These are phyloP conservation scores for Aspergillus jensenii DNA, from an alignment of 2,329 filamentous ascomycete species.

Conservation along the genomic window DNA sequence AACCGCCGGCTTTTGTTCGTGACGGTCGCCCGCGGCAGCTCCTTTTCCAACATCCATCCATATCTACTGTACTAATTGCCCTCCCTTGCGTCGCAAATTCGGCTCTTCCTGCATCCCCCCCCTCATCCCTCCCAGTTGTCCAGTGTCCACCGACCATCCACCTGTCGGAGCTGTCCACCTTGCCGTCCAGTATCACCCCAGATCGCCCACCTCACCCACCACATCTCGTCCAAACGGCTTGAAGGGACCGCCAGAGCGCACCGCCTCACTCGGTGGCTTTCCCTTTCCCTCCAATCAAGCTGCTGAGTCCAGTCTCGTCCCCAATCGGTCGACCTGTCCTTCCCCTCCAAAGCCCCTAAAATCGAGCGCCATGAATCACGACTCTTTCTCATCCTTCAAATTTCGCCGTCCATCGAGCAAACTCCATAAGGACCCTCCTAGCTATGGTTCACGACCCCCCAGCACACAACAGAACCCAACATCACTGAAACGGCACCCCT, in stretches of 20 bases:
- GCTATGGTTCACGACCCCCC: constrained; percentile 41
- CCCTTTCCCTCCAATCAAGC: constrained; percentile 24
- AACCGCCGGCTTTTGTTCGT: constrained; percentile 19
- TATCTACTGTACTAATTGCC: constrained; percentile 4
- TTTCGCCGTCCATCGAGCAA: constrained; percentile 43
- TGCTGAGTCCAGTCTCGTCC: constrained; percentile 13
- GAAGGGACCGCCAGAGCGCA: constrained; percentile 22
- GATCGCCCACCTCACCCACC: constrained; percentile 7
- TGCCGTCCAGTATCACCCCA: constrained; percentile 20
- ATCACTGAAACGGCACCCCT: constrained; percentile 48
- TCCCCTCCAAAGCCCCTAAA: constrained; percentile 30
- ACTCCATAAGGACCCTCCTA: constrained; percentile 47
- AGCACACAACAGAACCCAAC: constrained; percentile 45
- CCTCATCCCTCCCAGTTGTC: constrained; percentile 14
- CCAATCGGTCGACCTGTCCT: constrained; percentile 21
- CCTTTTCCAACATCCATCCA: constrained; percentile 9
- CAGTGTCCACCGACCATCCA: constrained; percentile 9
- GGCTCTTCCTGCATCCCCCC: constrained; percentile 21
- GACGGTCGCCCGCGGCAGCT: constrained; percentile 20
- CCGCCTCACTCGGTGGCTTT: constrained; percentile 27
- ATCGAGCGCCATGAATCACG: constrained; percentile 37
- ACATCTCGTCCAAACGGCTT: constrained; percentile 15
- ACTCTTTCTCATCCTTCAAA: constrained; percentile 38
- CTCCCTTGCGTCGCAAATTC: constrained; percentile 24
- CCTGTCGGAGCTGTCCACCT: constrained; percentile 17